These are phyloP conservation scores for Fistulina hepatica DNA, from an alignment of 1,284 basidiomycete genomes.

Conservation along the genomic window DNA sequence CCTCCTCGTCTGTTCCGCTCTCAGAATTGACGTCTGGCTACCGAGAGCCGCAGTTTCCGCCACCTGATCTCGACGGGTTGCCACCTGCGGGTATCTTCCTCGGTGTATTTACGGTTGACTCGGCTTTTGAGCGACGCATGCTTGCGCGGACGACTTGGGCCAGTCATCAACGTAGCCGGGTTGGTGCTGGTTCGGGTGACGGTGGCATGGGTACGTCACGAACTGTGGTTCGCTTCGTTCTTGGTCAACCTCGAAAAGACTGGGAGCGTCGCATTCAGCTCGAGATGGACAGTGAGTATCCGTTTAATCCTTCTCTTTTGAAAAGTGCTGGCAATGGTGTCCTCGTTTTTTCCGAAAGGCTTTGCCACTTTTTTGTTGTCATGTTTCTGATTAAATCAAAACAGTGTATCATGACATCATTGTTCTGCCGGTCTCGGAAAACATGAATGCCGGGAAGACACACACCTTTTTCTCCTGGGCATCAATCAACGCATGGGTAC, in stretches of 20 bases:
- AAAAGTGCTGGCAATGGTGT: slow-evolving; percentile 4
- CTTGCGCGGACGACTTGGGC: slow-evolving; percentile 88
- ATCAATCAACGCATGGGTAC: slow-evolving; percentile 84
- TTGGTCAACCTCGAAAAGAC: slow-evolving; percentile 75
- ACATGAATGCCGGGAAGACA: slow-evolving; percentile 89
- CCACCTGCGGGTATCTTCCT: slow-evolving; percentile 84
- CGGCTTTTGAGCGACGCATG: slow-evolving; percentile 77
- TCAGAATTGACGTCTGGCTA: slow-evolving; percentile 11
- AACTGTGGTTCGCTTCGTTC: slow-evolving; percentile 83
- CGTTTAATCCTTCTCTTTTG: slow-evolving; percentile 2
- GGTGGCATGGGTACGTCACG: slow-evolving; percentile 71
- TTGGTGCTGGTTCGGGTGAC: slow-evolving; percentile 60
- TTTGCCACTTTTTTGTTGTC: background rate
- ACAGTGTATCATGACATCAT: slow-evolving; percentile 84
- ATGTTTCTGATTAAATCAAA: slow-evolving; percentile 6
- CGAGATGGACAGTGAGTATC: slow-evolving; percentile 89
- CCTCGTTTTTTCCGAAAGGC: background rate
- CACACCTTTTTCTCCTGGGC: slow-evolving; percentile 85
- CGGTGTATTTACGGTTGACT: slow-evolving; percentile 89
- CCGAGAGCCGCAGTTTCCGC: slow-evolving; percentile 54
- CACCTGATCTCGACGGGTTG: slow-evolving; percentile 57
- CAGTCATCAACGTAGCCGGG: slow-evolving; percentile 67
- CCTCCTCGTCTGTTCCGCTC: slow-evolving; percentile 26
- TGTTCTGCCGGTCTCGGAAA: slow-evolving; percentile 76
- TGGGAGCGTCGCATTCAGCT: slow-evolving; percentile 74